phyloP scores from a whole-genome alignment of 1,284 basidiomycete species.

The Macrocybe sp. region DNA sequence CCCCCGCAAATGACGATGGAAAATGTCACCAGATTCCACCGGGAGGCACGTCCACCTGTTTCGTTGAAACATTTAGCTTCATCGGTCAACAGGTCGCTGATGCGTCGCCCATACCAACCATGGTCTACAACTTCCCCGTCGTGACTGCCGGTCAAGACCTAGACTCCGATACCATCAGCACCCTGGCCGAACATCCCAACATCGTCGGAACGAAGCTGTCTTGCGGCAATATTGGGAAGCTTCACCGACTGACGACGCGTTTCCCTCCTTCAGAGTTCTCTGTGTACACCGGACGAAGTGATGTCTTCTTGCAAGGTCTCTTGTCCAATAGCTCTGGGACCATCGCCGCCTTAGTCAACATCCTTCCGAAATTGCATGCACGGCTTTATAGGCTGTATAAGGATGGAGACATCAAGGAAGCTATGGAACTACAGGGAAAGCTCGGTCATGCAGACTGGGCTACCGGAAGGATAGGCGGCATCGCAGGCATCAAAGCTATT shows the following conservation, averaged over 20 bases:
- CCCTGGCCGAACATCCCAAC: conserved; percentile 77
- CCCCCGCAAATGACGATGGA: conserved; percentile 56
- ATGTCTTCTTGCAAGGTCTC: conserved; percentile 66
- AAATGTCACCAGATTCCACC: conserved; percentile 60
- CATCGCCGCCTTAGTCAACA: conserved; percentile 75
- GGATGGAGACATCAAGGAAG: conserved; percentile 58
- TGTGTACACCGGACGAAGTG: conserved; percentile 60
- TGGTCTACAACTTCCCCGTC: conserved; percentile 89
- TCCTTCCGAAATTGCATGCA: conserved; percentile 71
- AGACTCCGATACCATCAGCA: conserved; percentile 75
- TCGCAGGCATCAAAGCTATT: conserved; percentile 68
- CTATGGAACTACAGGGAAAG: conserved; percentile 63
- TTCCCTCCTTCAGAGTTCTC: conserved; percentile 52
- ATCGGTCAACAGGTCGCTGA: conserved; percentile 62
- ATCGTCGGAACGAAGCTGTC: conserved; percentile 89
- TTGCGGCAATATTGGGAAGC: conserved; percentile 82
- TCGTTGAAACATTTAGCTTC: conserved; percentile 2
- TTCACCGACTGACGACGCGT: conserved; percentile 64
- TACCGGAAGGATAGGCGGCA: conserved; percentile 64
- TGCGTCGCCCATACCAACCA: conserved; percentile 75
- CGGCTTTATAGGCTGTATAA: conserved; percentile 56
- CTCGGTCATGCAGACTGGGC: conserved; percentile 75
- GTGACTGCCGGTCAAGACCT: conserved; percentile 85
- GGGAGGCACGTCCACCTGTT: conserved; percentile 39
- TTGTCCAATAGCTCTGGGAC: conserved; percentile 63